Percentiles rank a stretch among this genome's conserved stretches.
Conservation (phyloP, 768 basidiomycete species). For the Termitomyces eurrhizus region DNA sequence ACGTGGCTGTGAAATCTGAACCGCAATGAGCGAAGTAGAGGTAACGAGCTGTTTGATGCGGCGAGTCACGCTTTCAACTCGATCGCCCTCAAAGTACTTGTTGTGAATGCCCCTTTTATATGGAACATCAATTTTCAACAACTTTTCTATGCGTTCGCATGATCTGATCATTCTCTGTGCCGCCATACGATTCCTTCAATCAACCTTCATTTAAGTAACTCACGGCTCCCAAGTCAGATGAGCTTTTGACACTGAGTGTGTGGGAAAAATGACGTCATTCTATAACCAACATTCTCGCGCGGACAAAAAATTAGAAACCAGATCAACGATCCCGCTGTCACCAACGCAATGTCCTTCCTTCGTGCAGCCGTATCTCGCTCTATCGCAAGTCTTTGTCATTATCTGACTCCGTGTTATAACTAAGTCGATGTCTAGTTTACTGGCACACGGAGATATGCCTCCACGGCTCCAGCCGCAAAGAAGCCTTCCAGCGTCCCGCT, state of each 20-base stretch:
- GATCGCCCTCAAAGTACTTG: not conserved
- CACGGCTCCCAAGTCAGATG: not conserved
- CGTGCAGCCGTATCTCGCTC: conserved; percentile 38
- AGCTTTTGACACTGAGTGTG: not conserved
- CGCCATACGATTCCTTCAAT: not conserved
- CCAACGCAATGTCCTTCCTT: conserved; percentile 40
- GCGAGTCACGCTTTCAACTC: conserved; percentile 1
- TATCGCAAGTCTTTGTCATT: conserved; percentile 27
- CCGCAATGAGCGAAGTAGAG: not conserved
- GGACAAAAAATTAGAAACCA: conserved; percentile 2
- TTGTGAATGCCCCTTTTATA: not conserved
- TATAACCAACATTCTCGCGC: not conserved
- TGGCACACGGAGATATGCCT: conserved; percentile 40
- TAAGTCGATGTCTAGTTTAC: conserved; percentile 23
- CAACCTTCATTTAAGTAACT: not conserved
- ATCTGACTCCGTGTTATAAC: not conserved
- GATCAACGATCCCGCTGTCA: not conserved
- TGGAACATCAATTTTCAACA: not conserved
- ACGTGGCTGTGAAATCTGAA: conserved; percentile 1
- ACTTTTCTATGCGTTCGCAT: not conserved
- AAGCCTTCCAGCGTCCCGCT: conserved; percentile 47
- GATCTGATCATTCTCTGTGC: not conserved
- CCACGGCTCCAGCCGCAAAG: conserved; percentile 39
- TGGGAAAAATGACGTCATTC: conserved; percentile 14
- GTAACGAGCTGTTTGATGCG: not conserved